Conservation (phyloP, 176 grass and related monocot species). For the Panicum miliaceum region DNA sequence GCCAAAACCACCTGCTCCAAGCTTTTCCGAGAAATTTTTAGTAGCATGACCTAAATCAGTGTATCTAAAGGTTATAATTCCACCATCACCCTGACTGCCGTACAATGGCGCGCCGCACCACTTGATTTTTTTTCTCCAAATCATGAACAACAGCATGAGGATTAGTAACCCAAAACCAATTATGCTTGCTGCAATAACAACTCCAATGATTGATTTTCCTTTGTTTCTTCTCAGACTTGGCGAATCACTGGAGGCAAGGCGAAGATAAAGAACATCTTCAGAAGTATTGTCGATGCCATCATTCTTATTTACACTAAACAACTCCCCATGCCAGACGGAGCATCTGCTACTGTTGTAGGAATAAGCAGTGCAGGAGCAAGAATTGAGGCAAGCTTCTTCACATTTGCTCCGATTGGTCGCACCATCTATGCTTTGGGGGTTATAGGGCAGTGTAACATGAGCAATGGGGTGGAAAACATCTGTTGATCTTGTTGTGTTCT, state of each 20-base stretch:
- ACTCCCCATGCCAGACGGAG: slow-evolving; percentile 37
- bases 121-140: slow-evolving; percentile 37
- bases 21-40: slow-evolving; percentile 50
- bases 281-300: slow-evolving; percentile 29
- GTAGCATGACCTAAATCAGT: slow-evolving; percentile 44
- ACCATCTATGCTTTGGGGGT: slow-evolving; percentile 22
- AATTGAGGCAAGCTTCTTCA: not conserved
- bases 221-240: slow-evolving; percentile 30
- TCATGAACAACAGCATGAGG: slow-evolving; percentile 10
- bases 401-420: not conserved
- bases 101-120: slow-evolving; percentile 19
- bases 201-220: slow-evolving; percentile 15
- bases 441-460: slow-evolving; percentile 46
- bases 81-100: slow-evolving; percentile 31
- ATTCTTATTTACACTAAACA: slow-evolving; percentile 57
- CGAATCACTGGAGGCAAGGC: slow-evolving; percentile 48
- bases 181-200: slow-evolving; percentile 39
- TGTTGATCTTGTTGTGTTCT: slow-evolving; percentile 31
- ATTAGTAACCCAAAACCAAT: slow-evolving; percentile 31
- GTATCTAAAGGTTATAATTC: slow-evolving; percentile 44
- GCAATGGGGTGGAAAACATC: slow-evolving; percentile 57
- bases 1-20: slow-evolving; percentile 65
- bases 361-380: slow-evolving; percentile 36
- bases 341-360: slow-evolving; percentile 37
- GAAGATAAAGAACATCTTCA: slow-evolving; percentile 61